Base-by-base conservation (phyloP, 495 filamentous ascomycete genomes). In the Aspergillus olivimuriae region DNA sequence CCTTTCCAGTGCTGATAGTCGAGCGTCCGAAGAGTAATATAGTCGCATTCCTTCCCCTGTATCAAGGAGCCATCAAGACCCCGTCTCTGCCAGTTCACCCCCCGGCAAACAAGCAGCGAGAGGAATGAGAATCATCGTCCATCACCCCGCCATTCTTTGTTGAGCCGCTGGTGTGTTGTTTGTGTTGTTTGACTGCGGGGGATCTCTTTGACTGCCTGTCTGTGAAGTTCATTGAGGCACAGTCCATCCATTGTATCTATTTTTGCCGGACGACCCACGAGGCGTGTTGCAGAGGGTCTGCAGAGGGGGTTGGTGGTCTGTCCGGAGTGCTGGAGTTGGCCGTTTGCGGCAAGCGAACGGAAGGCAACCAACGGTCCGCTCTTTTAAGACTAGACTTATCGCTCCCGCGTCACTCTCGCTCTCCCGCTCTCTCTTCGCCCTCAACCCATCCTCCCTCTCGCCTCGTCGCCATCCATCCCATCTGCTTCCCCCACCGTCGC, bases 401-500 rank as follows among this genome's bases (percentile, higher is more conserved):
- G 52, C 26, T 38, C 41, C 41, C 38, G 47, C 44, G 20, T 42
- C 47, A 45, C 30, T 31, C 24, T 30, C 44, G 21, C 44, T 35
- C 47, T 28, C 24, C 49, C 52, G 34, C 44, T 22, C 34, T 24
- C 43, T 44, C 40, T 51, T 39, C 45, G 50, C 46, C 46, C 58
- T 47, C 44, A 57, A 34, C 37, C 51, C 48, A n/a, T n/a, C n/a
- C n/a, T n/a, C n/a, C n/a, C n/a, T n/a, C n/a, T n/a, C n/a, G n/a
- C n/a, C n/a, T n/a, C n/a, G n/a, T 22, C 50, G 53, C 33, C 43
- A 46, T 44, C 41, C 47, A 47, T 32, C 43, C 37, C 48, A 44
- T 19, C 45, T 39, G 33, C 22, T 39, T 28, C 36, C 35, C 45
- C 26, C 20, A 20, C 41, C 16, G 54, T 68, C 58, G 62, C 57